Percentiles rank a stretch among this genome's conserved stretches.
These are phyloP conservation scores for Quercus lobata DNA, from an alignment of 331 rosid species.

Conservation along the genomic window DNA sequence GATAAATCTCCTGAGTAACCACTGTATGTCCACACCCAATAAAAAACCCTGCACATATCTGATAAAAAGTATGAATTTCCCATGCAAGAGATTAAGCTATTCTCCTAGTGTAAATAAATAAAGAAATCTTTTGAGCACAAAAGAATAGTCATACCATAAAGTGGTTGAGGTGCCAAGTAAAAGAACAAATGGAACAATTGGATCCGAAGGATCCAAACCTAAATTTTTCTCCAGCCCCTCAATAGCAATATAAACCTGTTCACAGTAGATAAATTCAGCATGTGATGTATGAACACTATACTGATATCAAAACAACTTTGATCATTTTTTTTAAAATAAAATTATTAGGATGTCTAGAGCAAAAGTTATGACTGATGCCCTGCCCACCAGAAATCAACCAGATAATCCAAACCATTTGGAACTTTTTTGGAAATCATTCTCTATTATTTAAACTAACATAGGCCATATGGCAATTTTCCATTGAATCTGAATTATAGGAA, in stretches of 20 bases:
- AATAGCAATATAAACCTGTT: conserved; percentile 54
- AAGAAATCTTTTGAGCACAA: conserved; percentile 24
- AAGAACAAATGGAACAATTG: conserved; percentile 67
- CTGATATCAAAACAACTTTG: neutral
- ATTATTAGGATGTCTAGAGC: neutral
- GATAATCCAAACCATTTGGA: neutral
- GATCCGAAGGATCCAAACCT: conserved; percentile 93
- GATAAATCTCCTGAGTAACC: conserved; percentile 92
- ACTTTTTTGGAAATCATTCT: neutral
- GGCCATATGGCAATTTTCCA: neutral
- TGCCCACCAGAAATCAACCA: neutral
- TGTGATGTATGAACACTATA: conserved; percentile 8
- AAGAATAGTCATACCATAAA: conserved; percentile 65
- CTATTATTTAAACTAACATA: neutral
- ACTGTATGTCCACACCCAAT: conserved; percentile 67
- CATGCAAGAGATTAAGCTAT: conserved; percentile 22
- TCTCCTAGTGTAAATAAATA: conserved; percentile 9
- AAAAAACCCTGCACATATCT: conserved; percentile 88
- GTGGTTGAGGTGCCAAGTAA: conserved; percentile 71
- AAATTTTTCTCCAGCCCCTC: conserved; percentile 74
- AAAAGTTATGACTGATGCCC: neutral
- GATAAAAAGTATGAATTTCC: conserved; percentile 54
- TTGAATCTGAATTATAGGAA: neutral
- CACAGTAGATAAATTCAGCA: conserved; percentile 13
- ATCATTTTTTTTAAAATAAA: conserved; percentile 4